Evolutionary conservation across 257 asterid genomes (phyloP).

Genomic region (Jacaranda mimosifolia): DNA sequence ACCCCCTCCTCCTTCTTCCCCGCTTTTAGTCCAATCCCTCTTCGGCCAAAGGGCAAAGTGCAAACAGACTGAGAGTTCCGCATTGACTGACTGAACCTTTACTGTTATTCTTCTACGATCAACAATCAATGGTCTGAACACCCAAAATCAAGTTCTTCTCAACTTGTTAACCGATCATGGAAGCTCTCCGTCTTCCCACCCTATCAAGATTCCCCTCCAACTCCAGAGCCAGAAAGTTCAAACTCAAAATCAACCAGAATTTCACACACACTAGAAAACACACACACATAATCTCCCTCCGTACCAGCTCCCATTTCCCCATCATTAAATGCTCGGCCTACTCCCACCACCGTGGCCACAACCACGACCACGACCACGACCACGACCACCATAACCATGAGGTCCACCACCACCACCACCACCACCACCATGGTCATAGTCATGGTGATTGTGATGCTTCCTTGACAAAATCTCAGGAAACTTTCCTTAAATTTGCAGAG

Average conservation of each 20-base stretch:
- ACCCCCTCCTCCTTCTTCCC: background rate
- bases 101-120: constrained; percentile 5
- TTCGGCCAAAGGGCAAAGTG: background rate
- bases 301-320: constrained; percentile 31
- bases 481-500: constrained; percentile 67
- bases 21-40: background rate
- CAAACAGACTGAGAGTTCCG: too few species aligned
- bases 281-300: constrained; percentile 33
- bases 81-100: background rate
- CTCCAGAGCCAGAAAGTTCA: constrained; percentile 39
- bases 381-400: constrained; percentile 34
- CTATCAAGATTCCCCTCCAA: constrained; percentile 35
- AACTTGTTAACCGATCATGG: constrained; percentile 40
- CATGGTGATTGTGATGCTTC: constrained; percentile 45
- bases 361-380: constrained; percentile 32
- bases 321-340: constrained; percentile 47
- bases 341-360: constrained; percentile 32
- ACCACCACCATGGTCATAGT: constrained; percentile 41
- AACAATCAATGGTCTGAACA: constrained; percentile 18
- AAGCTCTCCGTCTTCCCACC: constrained; percentile 45
- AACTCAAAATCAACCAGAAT: constrained; percentile 39
- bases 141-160: background rate
- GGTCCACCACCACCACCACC: constrained; percentile 40
- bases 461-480: constrained; percentile 71
- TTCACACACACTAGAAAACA: constrained; percentile 13